phyloP scores from a whole-genome alignment of 108 stramenopile genomes.

The Cyclotella sp. region DNA sequence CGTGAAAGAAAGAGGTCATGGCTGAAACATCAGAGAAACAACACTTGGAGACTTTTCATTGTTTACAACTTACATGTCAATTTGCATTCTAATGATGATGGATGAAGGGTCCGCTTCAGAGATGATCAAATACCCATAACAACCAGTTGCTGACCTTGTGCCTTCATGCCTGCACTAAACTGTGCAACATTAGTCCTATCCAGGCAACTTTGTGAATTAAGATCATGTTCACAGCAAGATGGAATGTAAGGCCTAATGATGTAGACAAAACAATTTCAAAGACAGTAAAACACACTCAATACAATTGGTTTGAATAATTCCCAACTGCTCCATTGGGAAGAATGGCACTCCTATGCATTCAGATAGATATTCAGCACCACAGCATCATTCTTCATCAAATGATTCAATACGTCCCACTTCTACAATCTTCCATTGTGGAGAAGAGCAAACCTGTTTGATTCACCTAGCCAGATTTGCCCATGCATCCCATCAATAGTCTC shows the following conservation, averaged over 20 bases:
- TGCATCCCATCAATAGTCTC: slow-evolving; percentile 53
- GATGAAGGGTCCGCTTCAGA: slow-evolving; percentile 81
- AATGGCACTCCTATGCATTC: slow-evolving; percentile 80
- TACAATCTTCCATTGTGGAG: slow-evolving; percentile 85
- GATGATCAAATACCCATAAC: slow-evolving; percentile 92
- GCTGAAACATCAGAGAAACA: not conserved
- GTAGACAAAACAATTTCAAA: not conserved
- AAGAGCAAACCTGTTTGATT: slow-evolving; percentile 91
- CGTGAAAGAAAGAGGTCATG: not conserved
- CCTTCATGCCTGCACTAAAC: slow-evolving; percentile 93
- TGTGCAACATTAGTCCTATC: slow-evolving; percentile 99
- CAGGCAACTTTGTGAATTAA: slow-evolving; percentile 62
- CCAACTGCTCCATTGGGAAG: slow-evolving; percentile 95
- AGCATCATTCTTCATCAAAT: slow-evolving; percentile 61
- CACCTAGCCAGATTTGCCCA: slow-evolving; percentile 71
- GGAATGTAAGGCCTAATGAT: not conserved
- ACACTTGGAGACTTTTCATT: not conserved
- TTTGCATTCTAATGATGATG: slow-evolving; percentile 89
- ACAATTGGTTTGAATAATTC: slow-evolving; percentile 97
- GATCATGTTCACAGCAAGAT: too few species aligned
- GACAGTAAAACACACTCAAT: slow-evolving; percentile 83
- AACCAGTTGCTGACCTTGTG: slow-evolving; percentile 90
- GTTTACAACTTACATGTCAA: slow-evolving; percentile 78
- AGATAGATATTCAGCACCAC: slow-evolving; percentile 49
- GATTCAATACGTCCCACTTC: slow-evolving; percentile 78